Evolutionary conservation across 352 stramenopile species (phyloP).

Genomic region (Globisporangium orthogonon): DNA sequence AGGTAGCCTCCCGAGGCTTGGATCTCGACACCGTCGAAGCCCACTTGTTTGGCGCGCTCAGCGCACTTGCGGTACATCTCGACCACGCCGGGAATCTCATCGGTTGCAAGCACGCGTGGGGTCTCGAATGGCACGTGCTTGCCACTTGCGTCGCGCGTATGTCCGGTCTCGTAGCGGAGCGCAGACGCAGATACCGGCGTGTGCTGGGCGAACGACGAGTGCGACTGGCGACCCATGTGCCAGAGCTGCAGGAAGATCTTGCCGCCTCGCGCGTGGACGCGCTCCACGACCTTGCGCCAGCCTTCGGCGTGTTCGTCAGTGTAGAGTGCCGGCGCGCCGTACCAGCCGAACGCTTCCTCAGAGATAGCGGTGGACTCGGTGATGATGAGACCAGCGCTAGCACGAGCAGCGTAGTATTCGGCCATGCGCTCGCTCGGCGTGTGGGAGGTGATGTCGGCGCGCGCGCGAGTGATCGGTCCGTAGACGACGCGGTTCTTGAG

Average conservation of each 20-base stretch:
- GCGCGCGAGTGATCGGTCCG: background rate
- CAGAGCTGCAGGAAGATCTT: constrained; percentile 60
- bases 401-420: constrained; percentile 6
- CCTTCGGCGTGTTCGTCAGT: constrained; percentile 16
- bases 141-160: background rate
- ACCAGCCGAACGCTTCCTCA: constrained; percentile 3
- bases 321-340: constrained; percentile 3
- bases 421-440: constrained; percentile 3
- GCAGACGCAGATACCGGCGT: constrained; percentile 18
- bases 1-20: constrained; percentile 87
- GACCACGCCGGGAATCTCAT: constrained; percentile 27
- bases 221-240: constrained; percentile 42
- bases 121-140: constrained; percentile 4
- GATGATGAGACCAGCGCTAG: constrained; percentile 8
- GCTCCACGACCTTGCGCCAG: constrained; percentile 30
- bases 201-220: constrained; percentile 21
- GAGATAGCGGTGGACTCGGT: constrained; percentile 12
- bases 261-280: constrained; percentile 40
- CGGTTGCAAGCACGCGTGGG: background rate
- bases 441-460: background rate
- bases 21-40: constrained; percentile 82
- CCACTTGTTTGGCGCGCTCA: constrained; percentile 2
- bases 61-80: constrained; percentile 10
- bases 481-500: constrained; percentile 3
- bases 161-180: constrained; percentile 13